Percentiles rank a stretch among this genome's conserved stretches.
Evolutionary conservation across 352 stramenopile species (phyloP).

Genomic region (Phytophthora hibernalis): DNA sequence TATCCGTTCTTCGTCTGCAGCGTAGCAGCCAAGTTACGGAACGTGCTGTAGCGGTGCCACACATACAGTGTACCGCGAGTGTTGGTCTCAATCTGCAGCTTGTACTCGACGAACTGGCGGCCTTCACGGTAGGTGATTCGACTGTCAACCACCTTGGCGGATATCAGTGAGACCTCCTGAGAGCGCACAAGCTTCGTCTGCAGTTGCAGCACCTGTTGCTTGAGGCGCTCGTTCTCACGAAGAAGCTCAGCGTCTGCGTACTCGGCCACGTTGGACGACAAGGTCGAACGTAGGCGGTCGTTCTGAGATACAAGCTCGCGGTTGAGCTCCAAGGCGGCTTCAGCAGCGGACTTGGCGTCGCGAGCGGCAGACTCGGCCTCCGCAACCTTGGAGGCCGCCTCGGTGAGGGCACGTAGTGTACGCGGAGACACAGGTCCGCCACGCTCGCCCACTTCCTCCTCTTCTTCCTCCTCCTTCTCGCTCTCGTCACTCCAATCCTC

Average conservation of each 20-base stretch:
- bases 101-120: slow-evolving; percentile 80
- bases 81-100: slow-evolving; percentile 78
- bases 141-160: slow-evolving; percentile 73
- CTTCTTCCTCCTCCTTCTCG: slow-evolving; percentile 58
- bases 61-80: slow-evolving; percentile 71
- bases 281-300: slow-evolving; percentile 63
- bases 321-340: slow-evolving; percentile 67
- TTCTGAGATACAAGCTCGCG: slow-evolving; percentile 69
- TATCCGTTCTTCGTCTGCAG: slow-evolving; percentile 82
- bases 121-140: slow-evolving; percentile 74
- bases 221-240: slow-evolving; percentile 74
- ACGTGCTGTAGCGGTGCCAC: slow-evolving; percentile 83
- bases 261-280: slow-evolving; percentile 74
- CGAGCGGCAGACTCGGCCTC: slow-evolving; percentile 74
- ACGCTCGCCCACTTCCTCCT: slow-evolving; percentile 14
- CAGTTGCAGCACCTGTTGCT: slow-evolving; percentile 74
- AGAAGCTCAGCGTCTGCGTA: slow-evolving; percentile 73
- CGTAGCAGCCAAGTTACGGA: slow-evolving; percentile 76
- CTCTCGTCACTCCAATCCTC: slow-evolving; percentile 83
- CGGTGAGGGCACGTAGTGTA: slow-evolving; percentile 69
- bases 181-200: slow-evolving; percentile 74
- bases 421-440: slow-evolving; percentile 60
- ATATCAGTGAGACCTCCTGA: slow-evolving; percentile 72
- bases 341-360: slow-evolving; percentile 75
- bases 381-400: slow-evolving; percentile 76